Evolutionary conservation across 2,329 filamentous ascomycete species (phyloP).

Genomic region (Nemania abortiva): DNA sequence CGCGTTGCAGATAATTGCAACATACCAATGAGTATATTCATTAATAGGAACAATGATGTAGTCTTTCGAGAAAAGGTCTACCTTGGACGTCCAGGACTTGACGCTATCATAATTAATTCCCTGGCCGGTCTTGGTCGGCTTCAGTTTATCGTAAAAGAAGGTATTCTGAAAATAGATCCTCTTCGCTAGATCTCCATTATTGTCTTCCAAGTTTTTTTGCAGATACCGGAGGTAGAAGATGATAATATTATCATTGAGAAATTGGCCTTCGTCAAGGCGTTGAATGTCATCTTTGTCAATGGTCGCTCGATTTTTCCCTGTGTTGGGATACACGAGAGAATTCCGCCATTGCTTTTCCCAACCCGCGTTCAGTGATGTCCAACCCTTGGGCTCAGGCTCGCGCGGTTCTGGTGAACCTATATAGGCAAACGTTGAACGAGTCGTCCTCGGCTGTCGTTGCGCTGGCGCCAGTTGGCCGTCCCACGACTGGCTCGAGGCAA

Average conservation of each 20-base stretch:
- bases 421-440: constrained; percentile 41
- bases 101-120: constrained; percentile 87
- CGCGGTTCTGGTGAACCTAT: constrained; percentile 32
- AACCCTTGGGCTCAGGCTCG: constrained; percentile 52
- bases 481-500: constrained; percentile 23
- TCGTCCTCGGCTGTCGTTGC: constrained; percentile 37
- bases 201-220: constrained; percentile 68
- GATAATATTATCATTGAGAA: constrained; percentile 92
- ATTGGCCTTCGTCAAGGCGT: constrained; percentile 85
- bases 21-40: constrained; percentile 89
- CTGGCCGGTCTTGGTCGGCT: constrained; percentile 64
- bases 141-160: constrained; percentile 87
- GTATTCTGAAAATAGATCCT: constrained; percentile 92
- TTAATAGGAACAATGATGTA: constrained; percentile 95
- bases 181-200: constrained; percentile 66
- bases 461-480: constrained; percentile 12
- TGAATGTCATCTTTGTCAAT: constrained; percentile 80
- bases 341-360: constrained; percentile 68
- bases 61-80: constrained; percentile 87
- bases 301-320: constrained; percentile 70
- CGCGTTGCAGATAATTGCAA: constrained; percentile 94
- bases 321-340: constrained; percentile 71
- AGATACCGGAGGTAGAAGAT: constrained; percentile 86
- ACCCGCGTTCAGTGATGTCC: constrained; percentile 63
- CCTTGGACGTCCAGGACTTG: constrained; percentile 85